Base-by-base conservation (phyloP, 2,329 filamentous ascomycete genomes). In the Phyllosticta citrichinensis region DNA sequence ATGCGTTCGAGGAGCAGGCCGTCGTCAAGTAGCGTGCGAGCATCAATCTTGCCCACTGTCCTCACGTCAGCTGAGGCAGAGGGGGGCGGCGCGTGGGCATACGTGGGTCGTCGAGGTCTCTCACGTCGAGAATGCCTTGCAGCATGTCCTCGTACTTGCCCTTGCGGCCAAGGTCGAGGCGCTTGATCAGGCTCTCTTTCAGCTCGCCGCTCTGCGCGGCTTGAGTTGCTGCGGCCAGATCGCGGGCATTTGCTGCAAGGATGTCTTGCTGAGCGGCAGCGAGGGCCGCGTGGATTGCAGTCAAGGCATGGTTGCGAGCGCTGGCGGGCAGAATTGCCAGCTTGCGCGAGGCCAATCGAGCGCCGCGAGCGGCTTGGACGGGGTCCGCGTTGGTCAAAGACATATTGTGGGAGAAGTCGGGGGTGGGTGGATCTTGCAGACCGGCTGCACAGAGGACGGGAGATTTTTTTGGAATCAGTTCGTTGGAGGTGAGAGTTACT, bases 81-180 rank as follows among this genome's bases (percentile, higher is more conserved):
- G 24, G 52, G 50, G 56, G 33, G 20, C 57, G 60, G 53, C 55
- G 27, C 20, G 40, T 53, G 35, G 40, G 60, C 83, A 69, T 80
- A 94, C 90, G 83, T 66, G 94, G 94, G 76, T 99, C 94, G 56
- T 88, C 83, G 27, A 99, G 81, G 57, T 84, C 82, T 66, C 88
- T 83, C 63, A 99, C 94, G 75, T 96, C 91, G 63, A 95, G 76
- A 63, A 99, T 95, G 25, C 94, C 94, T 77, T 92, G 88, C 65
- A 99, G 81, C 94, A 99, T 97, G 71, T 97, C 94, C 70, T 97
- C 92, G 80, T 88, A 99, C 77, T 97, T 97, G 62, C 93, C 93
- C 70, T 85, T 84, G 73, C 89, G 88, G 56, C 85, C 86, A 56
- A 99, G 79, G 74, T 99, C 93, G 63, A 99, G 81, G 61, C 94